A percentile compares a stretch with the other conserved stretches of the same genome.
Conservation (phyloP, 345 rosid species). For the Salix caprea region DNA sequence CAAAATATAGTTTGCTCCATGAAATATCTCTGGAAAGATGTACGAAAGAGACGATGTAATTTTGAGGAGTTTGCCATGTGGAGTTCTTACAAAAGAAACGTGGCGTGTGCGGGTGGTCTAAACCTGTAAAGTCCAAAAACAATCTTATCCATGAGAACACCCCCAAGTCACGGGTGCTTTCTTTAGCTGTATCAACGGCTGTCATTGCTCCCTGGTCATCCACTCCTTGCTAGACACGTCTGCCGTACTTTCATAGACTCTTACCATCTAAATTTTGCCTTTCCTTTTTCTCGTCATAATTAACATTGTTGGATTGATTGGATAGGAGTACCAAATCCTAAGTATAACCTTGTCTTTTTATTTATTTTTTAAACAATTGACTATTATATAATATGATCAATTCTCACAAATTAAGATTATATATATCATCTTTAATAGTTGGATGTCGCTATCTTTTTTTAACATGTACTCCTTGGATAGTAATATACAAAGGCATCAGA, state of each 20-base stretch:
- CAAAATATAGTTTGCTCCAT: neutral
- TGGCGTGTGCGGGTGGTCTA: conserved; percentile 39
- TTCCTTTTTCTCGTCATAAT: neutral
- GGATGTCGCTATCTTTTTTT: too few relatives aligned
- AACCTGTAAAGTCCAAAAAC: neutral
- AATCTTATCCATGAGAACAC: neutral
- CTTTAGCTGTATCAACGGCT: conserved; percentile 23
- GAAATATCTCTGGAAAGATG: neutral
- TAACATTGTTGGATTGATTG: too few relatives aligned
- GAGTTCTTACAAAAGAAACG: conserved; percentile 31
- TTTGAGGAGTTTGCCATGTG: conserved; percentile 28
- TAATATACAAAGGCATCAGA: too few relatives aligned
- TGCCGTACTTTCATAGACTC: neutral
- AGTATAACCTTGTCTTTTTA: neutral
- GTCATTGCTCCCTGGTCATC: conserved; percentile 7
- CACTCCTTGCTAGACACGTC: neutral
- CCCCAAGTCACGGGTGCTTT: conserved; percentile 43
- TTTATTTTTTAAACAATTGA: neutral
- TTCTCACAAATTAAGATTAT: too few relatives aligned
- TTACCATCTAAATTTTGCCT: neutral
- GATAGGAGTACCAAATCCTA: neutral
- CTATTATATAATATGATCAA: neutral
- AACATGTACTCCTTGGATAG: too few relatives aligned
- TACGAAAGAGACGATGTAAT: neutral
- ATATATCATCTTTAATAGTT: too few relatives aligned